These are phyloP conservation scores for Globisporangium takayamanum DNA, from an alignment of 352 stramenopile species.

Conservation along the genomic window DNA sequence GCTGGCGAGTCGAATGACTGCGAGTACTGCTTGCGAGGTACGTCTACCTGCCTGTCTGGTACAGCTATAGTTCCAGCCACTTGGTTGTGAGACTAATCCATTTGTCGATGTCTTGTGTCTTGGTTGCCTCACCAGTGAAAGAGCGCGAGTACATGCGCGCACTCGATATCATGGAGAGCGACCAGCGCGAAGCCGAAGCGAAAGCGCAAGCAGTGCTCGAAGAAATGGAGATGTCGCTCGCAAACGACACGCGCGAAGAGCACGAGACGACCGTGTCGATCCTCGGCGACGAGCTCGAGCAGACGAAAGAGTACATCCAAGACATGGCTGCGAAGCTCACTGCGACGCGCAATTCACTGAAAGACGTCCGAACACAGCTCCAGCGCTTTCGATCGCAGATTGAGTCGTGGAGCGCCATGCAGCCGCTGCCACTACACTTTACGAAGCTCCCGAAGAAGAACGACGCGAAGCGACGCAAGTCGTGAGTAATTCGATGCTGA, in stretches of 20 bases:
- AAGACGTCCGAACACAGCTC: slow-evolving; percentile 32
- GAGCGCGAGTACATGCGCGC: slow-evolving; percentile 40
- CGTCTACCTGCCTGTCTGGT: not conserved
- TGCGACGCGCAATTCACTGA: slow-evolving; percentile 20
- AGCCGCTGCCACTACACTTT: slow-evolving; percentile 39
- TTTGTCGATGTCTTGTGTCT: not conserved
- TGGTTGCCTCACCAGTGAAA: slow-evolving; percentile 17
- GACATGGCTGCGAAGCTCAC: slow-evolving; percentile 36
- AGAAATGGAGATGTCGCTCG: slow-evolving; percentile 39
- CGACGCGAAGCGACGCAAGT: slow-evolving; percentile 5
- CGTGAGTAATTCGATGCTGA: not conserved
- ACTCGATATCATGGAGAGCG: slow-evolving; percentile 41
- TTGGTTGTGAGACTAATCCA: not conserved
- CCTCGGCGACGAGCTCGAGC: slow-evolving; percentile 54
- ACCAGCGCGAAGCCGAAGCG: slow-evolving; percentile 43
- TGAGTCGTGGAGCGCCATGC: slow-evolving; percentile 2
- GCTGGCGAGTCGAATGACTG: slow-evolving; percentile 23
- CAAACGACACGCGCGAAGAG: slow-evolving; percentile 28
- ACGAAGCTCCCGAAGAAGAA: slow-evolving; percentile 19
- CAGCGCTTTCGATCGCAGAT: slow-evolving; percentile 17
- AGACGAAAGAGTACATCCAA: slow-evolving; percentile 46
- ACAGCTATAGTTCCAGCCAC: not conserved
- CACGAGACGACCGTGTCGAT: slow-evolving; percentile 36
- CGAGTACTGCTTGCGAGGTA: slow-evolving; percentile 49
- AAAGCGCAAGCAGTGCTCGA: slow-evolving; percentile 46